Base-by-base conservation (phyloP, 1,284 basidiomycete genomes). In the Ustilago esculenta region DNA sequence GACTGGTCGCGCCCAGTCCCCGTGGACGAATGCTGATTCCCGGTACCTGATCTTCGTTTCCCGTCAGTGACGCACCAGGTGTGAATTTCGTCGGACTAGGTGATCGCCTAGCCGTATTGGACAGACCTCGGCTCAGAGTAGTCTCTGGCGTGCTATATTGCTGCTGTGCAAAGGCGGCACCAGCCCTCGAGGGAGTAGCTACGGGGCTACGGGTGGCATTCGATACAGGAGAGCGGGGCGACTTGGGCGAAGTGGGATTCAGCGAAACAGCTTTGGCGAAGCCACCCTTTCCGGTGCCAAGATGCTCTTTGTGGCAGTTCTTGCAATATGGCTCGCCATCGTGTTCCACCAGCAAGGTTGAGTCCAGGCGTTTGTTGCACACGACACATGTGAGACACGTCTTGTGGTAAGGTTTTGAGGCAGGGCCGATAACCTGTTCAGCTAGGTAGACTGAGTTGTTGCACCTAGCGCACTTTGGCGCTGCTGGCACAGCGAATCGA, bases 241-340 rank as follows among this genome's bases (percentile, higher is more conserved):
- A 63, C 17, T 66, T 63, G 39, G 70, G 72, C 21, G 64, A 64
- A 0, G 69, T 68, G 5, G 74, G 61, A 17, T 70, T 72, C 30
- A 81, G 60, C 20, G 74, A 72, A 47, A 82, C 80, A 5, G 80
- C 77, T 24, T 73, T 74, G 10, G 68, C 58, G 47, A 81, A 82
- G 3, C 75, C 77, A 15, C 77, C 79, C 30, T 75, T 78, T n/a
- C 79, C 80, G 10, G 76, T 77, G 8, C 81, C 81, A 2, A 82
- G 64, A 45, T 78, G 67, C 36, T 71, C 74, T 21, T 63, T 63
- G 54, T 82, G 80, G 51, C 81, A 82, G 29, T 76, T 75, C 50
- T 75, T 80, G 65, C 81, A 82, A 48, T 73, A 79, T 0, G 81
- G 77, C 37, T 81, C 61, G 44, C 73, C 72, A 41, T 81, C 79